Conservation (phyloP, 495 filamentous ascomycete species). For the Aspergillus baeticus region DNA sequence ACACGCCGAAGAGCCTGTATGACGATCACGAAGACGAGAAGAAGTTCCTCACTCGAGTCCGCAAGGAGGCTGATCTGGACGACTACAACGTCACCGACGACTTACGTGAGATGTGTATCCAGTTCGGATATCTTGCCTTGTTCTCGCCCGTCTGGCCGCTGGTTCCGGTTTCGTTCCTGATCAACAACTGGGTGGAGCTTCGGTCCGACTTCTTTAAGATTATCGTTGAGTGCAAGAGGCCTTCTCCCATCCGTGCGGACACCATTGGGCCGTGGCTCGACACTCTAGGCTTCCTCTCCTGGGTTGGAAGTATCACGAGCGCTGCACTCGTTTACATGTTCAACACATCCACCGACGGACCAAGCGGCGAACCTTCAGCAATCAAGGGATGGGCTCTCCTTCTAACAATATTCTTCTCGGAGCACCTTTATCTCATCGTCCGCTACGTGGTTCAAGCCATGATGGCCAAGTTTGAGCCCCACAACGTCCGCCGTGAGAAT, state of each 20-base stretch:
- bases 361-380: slow-evolving; percentile 53
- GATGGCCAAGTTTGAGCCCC: slow-evolving; percentile 78
- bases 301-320: slow-evolving; percentile 85
- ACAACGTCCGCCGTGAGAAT: slow-evolving; percentile 78
- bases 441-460: slow-evolving; percentile 67
- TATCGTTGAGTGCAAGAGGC: slow-evolving; percentile 82
- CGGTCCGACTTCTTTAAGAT: slow-evolving; percentile 95
- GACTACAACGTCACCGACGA: slow-evolving; percentile 87
- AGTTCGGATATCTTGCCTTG: slow-evolving; percentile 90
- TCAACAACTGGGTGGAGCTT: slow-evolving; percentile 97
- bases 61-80: slow-evolving; percentile 81
- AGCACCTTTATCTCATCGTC: slow-evolving; percentile 78
- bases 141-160: slow-evolving; percentile 94
- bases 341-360: slow-evolving; percentile 59
- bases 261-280: slow-evolving; percentile 95
- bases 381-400: slow-evolving; percentile 82
- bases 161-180: slow-evolving; percentile 80
- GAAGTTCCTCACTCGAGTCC: slow-evolving; percentile 74
- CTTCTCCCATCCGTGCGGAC: slow-evolving; percentile 82
- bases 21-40: slow-evolving; percentile 68
- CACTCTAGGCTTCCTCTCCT: slow-evolving; percentile 80
- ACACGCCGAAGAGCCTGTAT: slow-evolving; percentile 20
- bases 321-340: slow-evolving; percentile 88
- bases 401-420: slow-evolving; percentile 79
- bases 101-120: slow-evolving; percentile 92